Evolutionary conservation across 768 basidiomycete genomes (phyloP), one percentile per base, ranked within the genome.

Genomic region (Termitomyces sp.): DNA sequence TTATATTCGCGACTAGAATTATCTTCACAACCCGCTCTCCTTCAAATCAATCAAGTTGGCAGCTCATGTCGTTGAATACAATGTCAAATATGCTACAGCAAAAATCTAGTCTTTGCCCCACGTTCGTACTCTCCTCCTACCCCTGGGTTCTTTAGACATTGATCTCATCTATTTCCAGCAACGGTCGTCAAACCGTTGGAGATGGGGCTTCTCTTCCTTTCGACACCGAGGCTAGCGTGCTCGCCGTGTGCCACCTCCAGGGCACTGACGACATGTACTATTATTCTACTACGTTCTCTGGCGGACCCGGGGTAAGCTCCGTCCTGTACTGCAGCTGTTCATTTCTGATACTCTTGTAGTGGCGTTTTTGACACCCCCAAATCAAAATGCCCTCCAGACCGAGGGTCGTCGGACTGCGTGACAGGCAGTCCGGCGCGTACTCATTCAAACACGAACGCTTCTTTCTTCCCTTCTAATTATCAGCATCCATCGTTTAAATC

Each of bases 351-450:
- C 10, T 42, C 41, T n/a, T 3, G 3, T 60, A 92, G 92, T 94
- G 92, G 92, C 87, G 91, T 77, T 92, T 94, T 94, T 94, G 92
- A 94, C 91, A 80, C 77, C 81, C 90, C 91, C 65, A 86, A 81
- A 68, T 75, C 75, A 63, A 94, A 94, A 94, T 94, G 92, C 92
- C 92, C 91, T 90, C 91, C 90, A 66, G 87, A 90, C 70, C 70
- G 92, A 88, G 92, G 92, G 92, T 94, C 92, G 90, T 86, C 84
- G 80, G 85, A 82, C 82, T 87, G 90, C 84, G 92, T 94, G 92
- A 94, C 88, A 94, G 92, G 83, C 89, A 81, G 85, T 78, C 81
- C 82, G 86, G 83, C 90, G 91, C 77, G 79, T 69, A 74, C 72
- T 60, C 73, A 77, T 66, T 77, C 81, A 68, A 71, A 76, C 64